Percentiles rank a stretch among this genome's conserved stretches.
phyloP scores from a whole-genome alignment of 148 eudicot species.

The Silene conica region DNA sequence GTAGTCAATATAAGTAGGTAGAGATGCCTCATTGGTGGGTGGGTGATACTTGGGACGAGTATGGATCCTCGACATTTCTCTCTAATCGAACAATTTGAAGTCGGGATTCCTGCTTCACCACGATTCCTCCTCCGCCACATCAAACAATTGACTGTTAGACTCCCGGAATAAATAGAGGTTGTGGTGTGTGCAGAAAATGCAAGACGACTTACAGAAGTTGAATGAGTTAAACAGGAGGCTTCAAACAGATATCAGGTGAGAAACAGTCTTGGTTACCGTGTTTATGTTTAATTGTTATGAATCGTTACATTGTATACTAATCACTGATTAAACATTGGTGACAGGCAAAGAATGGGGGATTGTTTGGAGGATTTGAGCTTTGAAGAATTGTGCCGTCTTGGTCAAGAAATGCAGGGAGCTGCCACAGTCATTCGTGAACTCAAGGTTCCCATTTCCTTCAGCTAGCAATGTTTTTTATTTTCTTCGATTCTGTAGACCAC shows the following conservation, averaged over 20 bases:
- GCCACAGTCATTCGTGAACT: slow-evolving; percentile 49
- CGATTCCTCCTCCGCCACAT: too few species aligned
- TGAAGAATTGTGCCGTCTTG: slow-evolving; percentile 47
- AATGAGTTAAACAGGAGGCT: slow-evolving; percentile 59
- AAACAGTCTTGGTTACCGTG: background rate
- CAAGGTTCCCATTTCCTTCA: slow-evolving; percentile 47
- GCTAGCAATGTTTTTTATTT: background rate
- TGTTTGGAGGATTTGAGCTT: slow-evolving; percentile 51
- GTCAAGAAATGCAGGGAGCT: slow-evolving; percentile 52
- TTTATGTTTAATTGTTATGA: background rate
- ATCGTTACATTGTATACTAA: background rate
- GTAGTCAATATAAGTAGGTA: too few species aligned
- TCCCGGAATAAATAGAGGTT: slow-evolving; percentile 2
- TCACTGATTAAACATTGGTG: slow-evolving; percentile 9
- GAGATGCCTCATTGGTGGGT: too few species aligned
- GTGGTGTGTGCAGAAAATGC: slow-evolving; percentile 60
- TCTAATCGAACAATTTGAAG: too few species aligned
- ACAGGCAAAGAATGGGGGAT: slow-evolving; percentile 78
- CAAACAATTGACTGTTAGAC: too few species aligned
- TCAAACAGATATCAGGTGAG: slow-evolving; percentile 62
- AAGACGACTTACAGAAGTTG: slow-evolving; percentile 58
- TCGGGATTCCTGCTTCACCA: too few species aligned
- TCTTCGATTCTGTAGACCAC: background rate
- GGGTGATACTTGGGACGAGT: too few species aligned
- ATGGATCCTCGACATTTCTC: too few species aligned